Conservation (phyloP, 306 rosid species). For the Argentina anserina region DNA sequence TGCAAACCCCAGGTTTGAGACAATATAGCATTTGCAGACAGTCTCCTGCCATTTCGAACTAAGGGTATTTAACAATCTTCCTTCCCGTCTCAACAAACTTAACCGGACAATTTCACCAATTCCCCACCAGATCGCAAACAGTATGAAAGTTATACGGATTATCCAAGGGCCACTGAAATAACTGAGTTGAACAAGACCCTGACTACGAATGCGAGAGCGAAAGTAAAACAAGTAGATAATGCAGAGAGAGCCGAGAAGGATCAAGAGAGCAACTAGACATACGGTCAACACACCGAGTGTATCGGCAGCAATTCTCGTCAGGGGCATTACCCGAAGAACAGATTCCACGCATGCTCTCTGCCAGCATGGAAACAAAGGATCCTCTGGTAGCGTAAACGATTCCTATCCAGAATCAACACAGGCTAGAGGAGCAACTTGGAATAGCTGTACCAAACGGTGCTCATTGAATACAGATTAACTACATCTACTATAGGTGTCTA, state of each 20-base stretch:
- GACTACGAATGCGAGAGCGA: constrained; percentile 67
- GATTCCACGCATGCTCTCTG: constrained; percentile 99
- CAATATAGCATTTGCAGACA: constrained; percentile 87
- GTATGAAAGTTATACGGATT: constrained; percentile 68
- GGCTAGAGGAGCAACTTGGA: constrained; percentile 22
- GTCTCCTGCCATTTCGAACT: constrained; percentile 78
- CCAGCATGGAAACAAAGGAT: constrained; percentile 90
- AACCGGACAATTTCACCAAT: constrained; percentile 78
- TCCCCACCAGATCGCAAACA: constrained; percentile 94
- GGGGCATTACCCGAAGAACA: constrained; percentile 99
- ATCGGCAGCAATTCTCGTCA: constrained; percentile 92
- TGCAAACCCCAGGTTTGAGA: constrained; percentile 94
- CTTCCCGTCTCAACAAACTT: constrained; percentile 57
- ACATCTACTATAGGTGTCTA: constrained; percentile 17
- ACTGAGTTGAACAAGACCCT: constrained; percentile 61
- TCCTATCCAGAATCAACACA: constrained; percentile 38
- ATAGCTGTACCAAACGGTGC: constrained; percentile 29
- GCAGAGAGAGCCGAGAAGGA: constrained; percentile 80
- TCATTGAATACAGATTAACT: constrained; percentile 31
- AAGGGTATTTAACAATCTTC: constrained; percentile 31
- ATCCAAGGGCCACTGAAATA: constrained; percentile 99
- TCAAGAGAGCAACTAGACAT: constrained; percentile 79
- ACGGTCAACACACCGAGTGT: constrained; percentile 97
- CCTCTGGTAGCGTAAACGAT: constrained; percentile 43
- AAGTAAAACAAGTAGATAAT: constrained; percentile 79